Evolutionary conservation across 768 basidiomycete species (phyloP).

Genomic region (Panellus pusillus): DNA sequence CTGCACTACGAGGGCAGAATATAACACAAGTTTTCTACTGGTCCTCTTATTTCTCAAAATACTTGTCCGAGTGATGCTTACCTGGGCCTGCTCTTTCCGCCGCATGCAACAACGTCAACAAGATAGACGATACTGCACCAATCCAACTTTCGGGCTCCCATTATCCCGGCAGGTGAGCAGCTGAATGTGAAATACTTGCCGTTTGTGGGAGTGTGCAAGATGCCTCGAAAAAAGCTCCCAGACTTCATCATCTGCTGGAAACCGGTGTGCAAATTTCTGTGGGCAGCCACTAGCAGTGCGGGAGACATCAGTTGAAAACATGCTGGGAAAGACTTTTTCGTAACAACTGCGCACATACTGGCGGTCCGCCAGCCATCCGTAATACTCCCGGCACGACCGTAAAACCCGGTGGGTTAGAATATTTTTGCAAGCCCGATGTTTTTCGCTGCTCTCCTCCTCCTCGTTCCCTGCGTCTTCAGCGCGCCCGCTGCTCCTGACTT

Average conservation of each 20-base stretch:
- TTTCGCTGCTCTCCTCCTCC: conserved; percentile 8
- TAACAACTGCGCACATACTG: not conserved
- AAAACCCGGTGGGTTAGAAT: not conserved
- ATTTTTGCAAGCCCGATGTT: not conserved
- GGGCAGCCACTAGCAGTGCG: not conserved
- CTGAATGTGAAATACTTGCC: too few relatives aligned
- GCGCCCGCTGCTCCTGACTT: not conserved
- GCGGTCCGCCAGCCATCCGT: conserved; percentile 3
- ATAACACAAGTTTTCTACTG: too few relatives aligned
- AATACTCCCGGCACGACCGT: not conserved
- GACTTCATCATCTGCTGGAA: not conserved
- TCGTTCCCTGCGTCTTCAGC: conserved; percentile 5
- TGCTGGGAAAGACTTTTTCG: conserved; percentile 3
- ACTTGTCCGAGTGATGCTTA: too few relatives aligned
- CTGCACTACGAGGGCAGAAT: too few relatives aligned
- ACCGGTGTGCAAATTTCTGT: not conserved
- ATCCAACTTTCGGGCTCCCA: too few relatives aligned
- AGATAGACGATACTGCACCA: too few relatives aligned
- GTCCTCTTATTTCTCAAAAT: too few relatives aligned
- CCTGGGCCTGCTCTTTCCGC: too few relatives aligned
- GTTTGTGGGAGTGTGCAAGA: too few relatives aligned
- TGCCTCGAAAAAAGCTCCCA: too few relatives aligned
- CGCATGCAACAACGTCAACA: too few relatives aligned
- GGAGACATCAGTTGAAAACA: not conserved
- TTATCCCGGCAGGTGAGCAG: too few relatives aligned